A percentile compares a stretch with the other conserved stretches of the same genome.
phyloP scores from a whole-genome alignment of 331 rosid species.

The Pyrus hybrid region DNA sequence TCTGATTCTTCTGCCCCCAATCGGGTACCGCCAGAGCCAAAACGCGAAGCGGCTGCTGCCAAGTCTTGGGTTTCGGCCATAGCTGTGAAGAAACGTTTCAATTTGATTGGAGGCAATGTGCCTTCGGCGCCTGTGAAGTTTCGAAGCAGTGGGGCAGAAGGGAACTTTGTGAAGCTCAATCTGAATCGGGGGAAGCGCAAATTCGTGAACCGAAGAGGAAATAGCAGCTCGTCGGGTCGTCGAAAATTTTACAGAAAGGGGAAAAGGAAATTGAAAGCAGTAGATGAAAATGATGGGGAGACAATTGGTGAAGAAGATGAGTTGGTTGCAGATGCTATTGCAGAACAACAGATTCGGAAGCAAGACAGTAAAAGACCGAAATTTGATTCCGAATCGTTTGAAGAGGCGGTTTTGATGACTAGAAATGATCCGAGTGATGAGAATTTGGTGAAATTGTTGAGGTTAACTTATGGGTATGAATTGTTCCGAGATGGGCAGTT shows the following conservation, averaged over 20 bases:
- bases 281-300: conserved; percentile 20
- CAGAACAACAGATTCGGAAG: conserved; percentile 19
- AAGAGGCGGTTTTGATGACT: conserved; percentile 40
- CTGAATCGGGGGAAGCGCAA: conserved; percentile 45
- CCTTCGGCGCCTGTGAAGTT: conserved; percentile 40
- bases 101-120: conserved; percentile 52
- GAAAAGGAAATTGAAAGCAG: conserved; percentile 25
- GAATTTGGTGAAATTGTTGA: conserved; percentile 56
- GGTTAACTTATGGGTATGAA: conserved; percentile 50
- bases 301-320: conserved; percentile 35
- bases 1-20: neutral
- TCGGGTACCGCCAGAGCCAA: conserved; percentile 10
- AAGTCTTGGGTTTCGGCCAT: conserved; percentile 3
- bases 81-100: conserved; percentile 29
- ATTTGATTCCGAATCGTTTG: conserved; percentile 21
- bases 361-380: conserved; percentile 23
- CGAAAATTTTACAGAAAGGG: conserved; percentile 31
- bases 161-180: conserved; percentile 76
- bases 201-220: conserved; percentile 37
- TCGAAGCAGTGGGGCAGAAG: conserved; percentile 41
- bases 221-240: conserved; percentile 9
- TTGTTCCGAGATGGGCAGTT: conserved; percentile 86
- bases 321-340: conserved; percentile 17
- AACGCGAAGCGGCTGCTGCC: neutral
- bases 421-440: conserved; percentile 52